A percentile compares a stretch with the other conserved stretches of the same genome.
Conservation (phyloP, 1,284 basidiomycete genomes). For the Taiwanofungus camphoratus region DNA sequence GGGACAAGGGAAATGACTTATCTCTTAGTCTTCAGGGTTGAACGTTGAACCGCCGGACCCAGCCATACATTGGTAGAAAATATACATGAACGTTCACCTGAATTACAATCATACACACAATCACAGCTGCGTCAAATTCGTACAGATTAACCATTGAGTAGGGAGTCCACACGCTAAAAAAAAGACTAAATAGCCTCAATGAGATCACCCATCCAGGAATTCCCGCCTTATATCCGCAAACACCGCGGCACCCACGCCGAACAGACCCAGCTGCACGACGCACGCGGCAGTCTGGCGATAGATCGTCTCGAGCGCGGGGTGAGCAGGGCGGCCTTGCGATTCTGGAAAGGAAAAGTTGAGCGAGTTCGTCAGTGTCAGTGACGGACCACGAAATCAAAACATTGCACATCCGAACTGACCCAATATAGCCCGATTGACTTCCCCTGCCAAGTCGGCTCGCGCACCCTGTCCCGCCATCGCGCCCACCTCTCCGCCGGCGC, state of each 20-base stretch:
- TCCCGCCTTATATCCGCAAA: slow-evolving; percentile 75
- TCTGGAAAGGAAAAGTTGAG: slow-evolving; percentile 36
- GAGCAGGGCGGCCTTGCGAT: slow-evolving; percentile 68
- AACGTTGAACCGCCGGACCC: too few species aligned
- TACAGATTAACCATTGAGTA: too few species aligned
- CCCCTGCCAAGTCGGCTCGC: slow-evolving; percentile 60
- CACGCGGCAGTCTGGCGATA: slow-evolving; percentile 68
- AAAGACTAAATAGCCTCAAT: too few species aligned
- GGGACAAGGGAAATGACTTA: too few species aligned
- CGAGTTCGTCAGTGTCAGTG: slow-evolving; percentile 2
- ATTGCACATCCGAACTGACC: too few species aligned
- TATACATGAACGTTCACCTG: too few species aligned
- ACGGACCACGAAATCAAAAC: slow-evolving; percentile 3
- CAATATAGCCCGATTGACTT: slow-evolving; percentile 76
- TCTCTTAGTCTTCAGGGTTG: too few species aligned
- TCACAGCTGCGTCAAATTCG: too few species aligned
- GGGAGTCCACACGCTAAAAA: too few species aligned
- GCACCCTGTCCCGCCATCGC: slow-evolving; percentile 64
- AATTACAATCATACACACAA: too few species aligned
- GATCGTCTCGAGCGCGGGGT: slow-evolving; percentile 67
- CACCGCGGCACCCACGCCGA: slow-evolving; percentile 69
- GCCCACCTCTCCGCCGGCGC: slow-evolving; percentile 55
- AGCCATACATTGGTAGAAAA: too few species aligned
- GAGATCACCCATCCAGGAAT: slow-evolving; percentile 40
- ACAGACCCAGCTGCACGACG: slow-evolving; percentile 59